Conservation (phyloP, 441 rosid species). For the Arabidopsis lyrata region DNA sequence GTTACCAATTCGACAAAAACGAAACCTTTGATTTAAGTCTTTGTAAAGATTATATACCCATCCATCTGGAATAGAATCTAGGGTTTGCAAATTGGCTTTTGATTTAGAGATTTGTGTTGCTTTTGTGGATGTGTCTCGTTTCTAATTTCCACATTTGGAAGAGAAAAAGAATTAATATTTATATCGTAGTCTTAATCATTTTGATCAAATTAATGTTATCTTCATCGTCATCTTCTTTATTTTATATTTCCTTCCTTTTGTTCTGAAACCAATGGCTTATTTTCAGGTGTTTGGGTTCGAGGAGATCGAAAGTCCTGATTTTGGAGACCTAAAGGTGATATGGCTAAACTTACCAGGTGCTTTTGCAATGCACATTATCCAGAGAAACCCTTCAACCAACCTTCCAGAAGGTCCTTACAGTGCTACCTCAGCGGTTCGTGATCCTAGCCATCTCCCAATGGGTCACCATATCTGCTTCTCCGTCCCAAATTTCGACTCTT, state of each 20-base stretch:
- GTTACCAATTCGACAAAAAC: background rate
- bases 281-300: constrained; percentile 76
- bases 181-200: background rate
- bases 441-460: constrained; percentile 75
- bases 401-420: constrained; percentile 91
- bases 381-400: constrained; percentile 61
- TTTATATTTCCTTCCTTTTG: background rate
- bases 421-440: constrained; percentile 58
- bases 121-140: background rate
- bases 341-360: constrained; percentile 77
- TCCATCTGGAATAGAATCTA: background rate
- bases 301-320: constrained; percentile 71
- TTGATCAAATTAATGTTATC: constrained; percentile 2
- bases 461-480: constrained; percentile 91
- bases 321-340: constrained; percentile 71
- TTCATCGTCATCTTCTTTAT: background rate
- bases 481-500: constrained; percentile 72
- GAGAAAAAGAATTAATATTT: background rate
- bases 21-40: background rate
- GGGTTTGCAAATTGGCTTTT: background rate
- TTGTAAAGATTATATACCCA: background rate
- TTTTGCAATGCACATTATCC: constrained; percentile 74
- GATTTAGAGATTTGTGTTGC: background rate
- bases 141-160: background rate
- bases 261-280: background rate